Evolutionary conservation across 148 eudicot genomes (phyloP).

Genomic region (Persicaria maculosa): DNA sequence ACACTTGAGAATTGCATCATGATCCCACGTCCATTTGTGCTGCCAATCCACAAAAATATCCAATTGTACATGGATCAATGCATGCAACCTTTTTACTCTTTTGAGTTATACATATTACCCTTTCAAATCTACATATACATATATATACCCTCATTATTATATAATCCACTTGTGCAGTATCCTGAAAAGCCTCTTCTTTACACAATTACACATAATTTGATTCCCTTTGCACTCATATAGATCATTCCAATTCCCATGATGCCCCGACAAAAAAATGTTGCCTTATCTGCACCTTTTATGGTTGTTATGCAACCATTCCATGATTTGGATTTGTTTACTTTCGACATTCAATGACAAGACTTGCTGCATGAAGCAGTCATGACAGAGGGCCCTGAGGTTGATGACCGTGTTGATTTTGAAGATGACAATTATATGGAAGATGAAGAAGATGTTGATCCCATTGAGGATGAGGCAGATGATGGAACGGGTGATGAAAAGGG

Average conservation of each 20-base stretch:
- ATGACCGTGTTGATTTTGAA: slow-evolving; percentile 94
- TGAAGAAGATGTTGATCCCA: slow-evolving; percentile 73
- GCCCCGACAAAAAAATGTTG: slow-evolving; percentile 1
- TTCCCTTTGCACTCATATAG: neutral
- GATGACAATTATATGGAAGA: slow-evolving; percentile 87
- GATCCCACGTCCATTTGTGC: neutral
- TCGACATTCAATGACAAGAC: slow-evolving; percentile 27
- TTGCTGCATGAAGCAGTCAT: slow-evolving; percentile 35
- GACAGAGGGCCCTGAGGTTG: slow-evolving; percentile 80
- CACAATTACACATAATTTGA: neutral
- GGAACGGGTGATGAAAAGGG: slow-evolving; percentile 49
- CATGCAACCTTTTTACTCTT: neutral
- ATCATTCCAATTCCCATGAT: neutral
- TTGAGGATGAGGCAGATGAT: slow-evolving; percentile 61
- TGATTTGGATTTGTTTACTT: slow-evolving; percentile 8
- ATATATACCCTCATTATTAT: neutral
- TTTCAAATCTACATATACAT: neutral
- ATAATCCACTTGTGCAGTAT: neutral
- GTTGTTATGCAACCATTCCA: neutral
- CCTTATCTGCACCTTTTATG: neutral
- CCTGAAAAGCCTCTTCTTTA: neutral
- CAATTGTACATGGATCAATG: neutral
- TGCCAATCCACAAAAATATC: neutral
- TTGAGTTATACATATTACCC: neutral
- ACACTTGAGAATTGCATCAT: neutral